Evolutionary conservation across 1,284 basidiomycete species (phyloP).

Genomic region (Pascua sp.): DNA sequence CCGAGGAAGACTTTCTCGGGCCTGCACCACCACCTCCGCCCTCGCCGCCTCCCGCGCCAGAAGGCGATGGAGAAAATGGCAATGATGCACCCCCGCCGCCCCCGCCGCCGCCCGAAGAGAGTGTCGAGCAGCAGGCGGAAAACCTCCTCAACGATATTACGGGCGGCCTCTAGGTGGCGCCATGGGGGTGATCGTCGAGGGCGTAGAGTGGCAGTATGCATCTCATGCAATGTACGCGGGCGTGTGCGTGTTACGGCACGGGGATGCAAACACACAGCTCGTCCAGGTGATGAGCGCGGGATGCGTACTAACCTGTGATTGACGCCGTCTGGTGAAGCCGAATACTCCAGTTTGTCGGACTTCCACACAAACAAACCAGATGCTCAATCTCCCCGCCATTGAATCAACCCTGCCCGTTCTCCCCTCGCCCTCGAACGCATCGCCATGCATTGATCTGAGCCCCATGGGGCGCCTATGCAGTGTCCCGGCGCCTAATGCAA

Average conservation of each 20-base stretch:
- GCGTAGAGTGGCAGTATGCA: background rate
- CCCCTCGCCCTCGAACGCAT: background rate
- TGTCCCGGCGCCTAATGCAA: background rate
- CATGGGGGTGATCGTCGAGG: no score
- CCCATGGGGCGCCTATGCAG: constrained; percentile 1
- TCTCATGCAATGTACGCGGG: background rate
- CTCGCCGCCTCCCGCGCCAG: constrained; percentile 21
- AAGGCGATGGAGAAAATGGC: constrained; percentile 10
- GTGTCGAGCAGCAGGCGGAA: constrained; percentile 34
- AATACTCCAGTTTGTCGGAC: no score
- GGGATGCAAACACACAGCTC: no score
- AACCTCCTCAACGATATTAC: constrained; percentile 37
- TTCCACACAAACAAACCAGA: no score
- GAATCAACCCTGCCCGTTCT: no score
- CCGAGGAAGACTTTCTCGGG: constrained; percentile 49
- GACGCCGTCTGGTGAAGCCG: no score
- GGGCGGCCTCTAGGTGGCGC: background rate
- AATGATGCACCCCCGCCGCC: constrained; percentile 17
- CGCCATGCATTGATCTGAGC: constrained; percentile 4
- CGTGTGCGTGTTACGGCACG: background rate
- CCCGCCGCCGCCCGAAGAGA: constrained; percentile 24
- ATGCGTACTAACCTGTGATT: background rate
- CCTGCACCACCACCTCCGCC: constrained; percentile 42
- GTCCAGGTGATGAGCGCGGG: no score
- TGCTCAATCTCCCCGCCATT: no score